A percentile compares a stretch with the other conserved stretches of the same genome.
These are phyloP conservation scores for Aureobasidium musti DNA, from an alignment of 2,329 filamentous ascomycete species.

Conservation along the genomic window DNA sequence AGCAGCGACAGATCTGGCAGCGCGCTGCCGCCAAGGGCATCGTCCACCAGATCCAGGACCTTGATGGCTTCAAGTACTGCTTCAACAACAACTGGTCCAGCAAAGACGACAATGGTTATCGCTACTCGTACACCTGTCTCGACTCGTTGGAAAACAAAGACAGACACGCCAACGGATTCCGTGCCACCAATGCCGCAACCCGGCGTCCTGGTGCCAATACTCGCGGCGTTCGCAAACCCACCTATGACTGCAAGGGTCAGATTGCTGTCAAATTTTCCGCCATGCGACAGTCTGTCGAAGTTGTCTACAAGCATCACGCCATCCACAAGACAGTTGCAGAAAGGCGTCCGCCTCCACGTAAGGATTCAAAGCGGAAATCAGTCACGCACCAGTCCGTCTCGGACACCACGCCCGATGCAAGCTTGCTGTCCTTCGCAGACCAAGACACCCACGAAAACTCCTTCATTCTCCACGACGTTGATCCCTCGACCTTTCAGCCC, in stretches of 20 bases:
- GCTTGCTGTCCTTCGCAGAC: slow-evolving; percentile 7
- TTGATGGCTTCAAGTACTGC: slow-evolving; percentile 52
- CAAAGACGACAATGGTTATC: slow-evolving; percentile 49
- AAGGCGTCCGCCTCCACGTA: slow-evolving; percentile 45
- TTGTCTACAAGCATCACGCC: slow-evolving; percentile 52
- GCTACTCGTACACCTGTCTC: slow-evolving; percentile 54
- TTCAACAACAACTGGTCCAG: slow-evolving; percentile 55
- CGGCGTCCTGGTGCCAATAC: slow-evolving; percentile 26
- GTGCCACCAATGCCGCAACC: slow-evolving; percentile 36
- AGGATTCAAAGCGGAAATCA: slow-evolving; percentile 24
- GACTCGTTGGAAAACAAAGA: slow-evolving; percentile 56
- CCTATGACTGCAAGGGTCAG: slow-evolving; percentile 53
- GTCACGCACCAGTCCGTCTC: neutral
- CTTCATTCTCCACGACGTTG: slow-evolving; percentile 4
- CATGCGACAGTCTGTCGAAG: slow-evolving; percentile 46
- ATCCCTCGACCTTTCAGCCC: slow-evolving; percentile 20
- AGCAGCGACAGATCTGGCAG: slow-evolving; percentile 49
- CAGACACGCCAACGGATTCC: slow-evolving; percentile 48
- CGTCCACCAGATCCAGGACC: slow-evolving; percentile 48
- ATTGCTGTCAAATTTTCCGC: slow-evolving; percentile 53
- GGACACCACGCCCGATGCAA: neutral
- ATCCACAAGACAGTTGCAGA: slow-evolving; percentile 52
- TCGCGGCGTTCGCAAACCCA: slow-evolving; percentile 44
- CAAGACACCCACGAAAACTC: neutral
- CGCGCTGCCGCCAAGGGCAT: slow-evolving; percentile 51